Conservation (phyloP, 345 rosid genomes). For the Arabidopsis suecica region DNA sequence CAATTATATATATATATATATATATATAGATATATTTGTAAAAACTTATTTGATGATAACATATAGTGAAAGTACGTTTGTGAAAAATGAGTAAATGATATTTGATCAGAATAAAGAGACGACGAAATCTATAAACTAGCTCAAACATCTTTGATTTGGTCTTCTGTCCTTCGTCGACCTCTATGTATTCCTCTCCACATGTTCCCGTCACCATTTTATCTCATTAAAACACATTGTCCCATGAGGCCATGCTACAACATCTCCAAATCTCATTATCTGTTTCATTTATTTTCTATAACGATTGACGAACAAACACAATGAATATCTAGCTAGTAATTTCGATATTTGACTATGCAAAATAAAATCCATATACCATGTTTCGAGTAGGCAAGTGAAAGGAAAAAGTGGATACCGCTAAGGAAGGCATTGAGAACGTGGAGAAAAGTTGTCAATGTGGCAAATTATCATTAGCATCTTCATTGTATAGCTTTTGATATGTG, state of each 20-base stretch:
- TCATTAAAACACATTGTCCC: neutral
- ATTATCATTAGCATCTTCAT: neutral
- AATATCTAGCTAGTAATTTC: neutral
- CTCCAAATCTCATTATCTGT: neutral
- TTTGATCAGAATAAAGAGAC: neutral
- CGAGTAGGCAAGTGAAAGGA: neutral
- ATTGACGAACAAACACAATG: slow-evolving; percentile 8
- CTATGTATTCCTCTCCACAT: neutral
- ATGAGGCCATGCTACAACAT: neutral
- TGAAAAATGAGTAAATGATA: neutral
- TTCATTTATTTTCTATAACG: neutral
- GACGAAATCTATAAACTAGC: neutral
- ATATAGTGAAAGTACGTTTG: neutral
- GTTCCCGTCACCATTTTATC: neutral
- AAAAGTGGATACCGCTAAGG: slow-evolving; percentile 1
- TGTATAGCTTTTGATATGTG: no score
- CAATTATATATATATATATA: no score
- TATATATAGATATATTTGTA: no score
- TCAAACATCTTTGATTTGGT: slow-evolving; percentile 1
- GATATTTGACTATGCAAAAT: slow-evolving; percentile 13
- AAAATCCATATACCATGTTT: neutral
- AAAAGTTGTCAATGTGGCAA: slow-evolving; percentile 7
- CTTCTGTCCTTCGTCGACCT: neutral
- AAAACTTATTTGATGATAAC: neutral
- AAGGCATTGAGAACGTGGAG: slow-evolving; percentile 5